A percentile compares a stretch with the other conserved stretches of the same genome.
These are phyloP conservation scores for Crithidia bombi DNA, from an alignment of 208 protist species.

Conservation along the genomic window DNA sequence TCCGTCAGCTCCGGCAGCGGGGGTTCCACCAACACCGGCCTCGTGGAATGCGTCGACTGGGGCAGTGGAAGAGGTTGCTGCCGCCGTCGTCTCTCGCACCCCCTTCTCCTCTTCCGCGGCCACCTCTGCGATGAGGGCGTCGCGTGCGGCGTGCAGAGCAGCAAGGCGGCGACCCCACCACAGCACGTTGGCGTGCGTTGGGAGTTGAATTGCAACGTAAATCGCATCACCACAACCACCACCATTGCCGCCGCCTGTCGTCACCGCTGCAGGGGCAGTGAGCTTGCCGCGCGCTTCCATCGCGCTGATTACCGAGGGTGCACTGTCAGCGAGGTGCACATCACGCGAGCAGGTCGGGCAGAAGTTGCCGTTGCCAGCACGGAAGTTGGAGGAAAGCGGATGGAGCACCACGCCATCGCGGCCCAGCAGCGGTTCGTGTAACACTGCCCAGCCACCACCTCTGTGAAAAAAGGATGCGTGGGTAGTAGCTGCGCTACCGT, in stretches of 20 bases:
- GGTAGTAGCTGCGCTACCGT: neutral
- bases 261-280: constrained; percentile 1
- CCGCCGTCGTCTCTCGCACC: neutral
- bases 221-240: constrained; percentile 4
- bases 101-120: constrained; percentile 20
- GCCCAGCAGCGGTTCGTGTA: constrained; percentile 59
- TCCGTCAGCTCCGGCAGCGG: no score
- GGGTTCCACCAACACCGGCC: no score
- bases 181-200: constrained; percentile 11
- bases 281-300: neutral
- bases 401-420: constrained; percentile 56
- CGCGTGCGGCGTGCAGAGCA: constrained; percentile 2
- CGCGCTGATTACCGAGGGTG: neutral
- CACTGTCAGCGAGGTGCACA: neutral
- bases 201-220: constrained; percentile 33
- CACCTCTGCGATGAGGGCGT: constrained; percentile 10
- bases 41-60: no score
- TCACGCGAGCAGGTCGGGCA: neutral
- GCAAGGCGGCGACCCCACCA: constrained; percentile 25
- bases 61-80: no score
- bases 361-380: neutral
- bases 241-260: neutral
- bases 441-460: constrained; percentile 48
- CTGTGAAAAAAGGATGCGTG: neutral
- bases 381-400: constrained; percentile 44